Evolutionary conservation across 2,329 filamentous ascomycete species (phyloP).

Genomic region (Fusarium sp.): DNA sequence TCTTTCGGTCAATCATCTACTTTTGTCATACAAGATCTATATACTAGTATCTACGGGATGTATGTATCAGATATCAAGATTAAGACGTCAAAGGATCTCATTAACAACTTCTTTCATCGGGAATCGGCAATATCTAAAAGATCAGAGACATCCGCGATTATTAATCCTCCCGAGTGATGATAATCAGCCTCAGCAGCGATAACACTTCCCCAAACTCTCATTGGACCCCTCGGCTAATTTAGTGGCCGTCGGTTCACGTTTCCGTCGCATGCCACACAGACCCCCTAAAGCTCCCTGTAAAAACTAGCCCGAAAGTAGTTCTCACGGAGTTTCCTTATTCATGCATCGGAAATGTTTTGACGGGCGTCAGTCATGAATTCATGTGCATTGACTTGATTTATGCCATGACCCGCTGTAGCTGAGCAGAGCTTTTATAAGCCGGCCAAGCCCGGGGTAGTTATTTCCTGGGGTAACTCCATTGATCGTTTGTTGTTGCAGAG

Average conservation of each 20-base stretch:
- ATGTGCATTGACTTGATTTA: not conserved
- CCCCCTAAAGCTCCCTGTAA: not conserved
- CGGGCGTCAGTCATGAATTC: not conserved
- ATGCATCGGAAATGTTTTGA: not conserved
- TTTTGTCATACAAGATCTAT: not conserved
- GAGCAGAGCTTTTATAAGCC: conserved; percentile 7
- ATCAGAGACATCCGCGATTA: too few relatives aligned
- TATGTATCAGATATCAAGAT: not conserved
- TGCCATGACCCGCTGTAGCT: conserved; percentile 4
- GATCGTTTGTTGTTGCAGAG: too few relatives aligned
- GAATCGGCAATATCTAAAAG: not conserved
- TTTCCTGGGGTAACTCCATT: not conserved
- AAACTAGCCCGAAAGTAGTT: not conserved
- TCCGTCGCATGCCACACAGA: conserved; percentile 7
- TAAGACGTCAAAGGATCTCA: not conserved
- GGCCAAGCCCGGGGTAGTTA: not conserved
- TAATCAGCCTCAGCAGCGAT: not conserved
- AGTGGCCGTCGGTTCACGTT: not conserved
- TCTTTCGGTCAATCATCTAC: not conserved
- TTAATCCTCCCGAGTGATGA: not conserved
- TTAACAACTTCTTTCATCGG: too few relatives aligned
- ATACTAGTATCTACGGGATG: not conserved
- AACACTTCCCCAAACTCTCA: not conserved
- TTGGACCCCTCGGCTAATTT: conserved; percentile 37
- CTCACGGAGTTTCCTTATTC: conserved; percentile 2